Base-by-base conservation (phyloP, 164 flowering plant genomes). In the Platanus orientalis region DNA sequence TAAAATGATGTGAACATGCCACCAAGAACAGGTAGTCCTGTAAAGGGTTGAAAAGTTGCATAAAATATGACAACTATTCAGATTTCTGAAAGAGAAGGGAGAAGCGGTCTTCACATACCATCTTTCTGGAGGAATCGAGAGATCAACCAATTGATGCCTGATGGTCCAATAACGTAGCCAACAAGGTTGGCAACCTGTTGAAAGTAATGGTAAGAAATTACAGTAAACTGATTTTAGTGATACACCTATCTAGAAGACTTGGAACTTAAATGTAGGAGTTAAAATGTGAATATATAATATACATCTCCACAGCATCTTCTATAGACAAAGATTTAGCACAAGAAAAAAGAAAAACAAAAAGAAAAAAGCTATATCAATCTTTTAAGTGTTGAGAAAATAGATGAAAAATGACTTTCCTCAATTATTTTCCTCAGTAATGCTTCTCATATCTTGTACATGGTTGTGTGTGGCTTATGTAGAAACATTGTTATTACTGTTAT, bases 121-220 rank as follows among this genome's bases (percentile, higher is more conserved):
- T 88, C 86, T 76, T 71, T 77, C 7, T 71, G 73, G 36, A 88
- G 84, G 74, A 93, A 83, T 52, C 69, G 73, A 64, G 86, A 81
- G 55, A 78, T 60, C 66, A 93, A 78, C 92, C 87, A 88, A 69
- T 84, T 83, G 42, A 90, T 68, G 66, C 94, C 92, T 0, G 92
- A 83, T 42, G 94, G 94, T 63, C 98, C 98, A 63, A 93, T 78
- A 39, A 90, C 98, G 76, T 78, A 93, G 30, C 98, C 98, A 54
- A 83, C 94, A 54, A 93, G 94, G 71, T 93, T 93, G 53, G 96
- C 96, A 56, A 90, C 88, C 97, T 93, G 83, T 62, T 65, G 7
- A 79, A 39, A 57, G n/a, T 50, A 52, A 26, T 30, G 53, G 32
- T 54, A 20, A 20, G 44, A 13, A 16, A 67, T 1, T 5, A 58